Percentiles rank a stretch among this genome's conserved stretches.
phyloP scores from a whole-genome alignment of 164 flowering plant genomes.

The Stephania cephalantha region DNA sequence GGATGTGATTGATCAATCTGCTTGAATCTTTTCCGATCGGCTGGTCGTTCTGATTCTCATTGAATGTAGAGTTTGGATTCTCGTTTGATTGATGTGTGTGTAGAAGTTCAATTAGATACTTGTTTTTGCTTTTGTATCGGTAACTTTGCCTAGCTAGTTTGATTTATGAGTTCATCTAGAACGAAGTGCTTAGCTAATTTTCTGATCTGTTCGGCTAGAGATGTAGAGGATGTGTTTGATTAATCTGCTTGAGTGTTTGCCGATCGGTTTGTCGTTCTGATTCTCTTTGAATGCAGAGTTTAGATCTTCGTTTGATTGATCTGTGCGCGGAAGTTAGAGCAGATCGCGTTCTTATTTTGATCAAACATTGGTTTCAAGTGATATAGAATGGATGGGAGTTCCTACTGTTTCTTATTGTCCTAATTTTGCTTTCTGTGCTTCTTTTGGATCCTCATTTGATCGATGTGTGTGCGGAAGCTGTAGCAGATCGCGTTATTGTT shows the following conservation, averaged over 20 bases:
- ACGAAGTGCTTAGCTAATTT: too few relatives aligned
- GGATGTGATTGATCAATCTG: background rate
- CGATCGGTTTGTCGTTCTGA: background rate
- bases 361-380: background rate
- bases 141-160: too few relatives aligned
- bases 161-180: too few relatives aligned
- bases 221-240: too few relatives aligned
- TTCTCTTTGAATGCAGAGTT: background rate
- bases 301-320: background rate
- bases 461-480: background rate
- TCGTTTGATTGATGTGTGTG: background rate
- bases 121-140: too few relatives aligned
- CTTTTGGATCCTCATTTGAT: background rate
- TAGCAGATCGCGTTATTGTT: background rate
- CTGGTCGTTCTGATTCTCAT: background rate
- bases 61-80: background rate
- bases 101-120: background rate
- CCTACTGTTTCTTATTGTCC: background rate
- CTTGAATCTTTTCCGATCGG: background rate
- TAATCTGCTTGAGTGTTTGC: background rate
- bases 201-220: too few relatives aligned
- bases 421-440: background rate
- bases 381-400: background rate
- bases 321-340: background rate
- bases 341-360: background rate